phyloP scores from a whole-genome alignment of 768 basidiomycete species.

The Filobasidium wieringae region DNA sequence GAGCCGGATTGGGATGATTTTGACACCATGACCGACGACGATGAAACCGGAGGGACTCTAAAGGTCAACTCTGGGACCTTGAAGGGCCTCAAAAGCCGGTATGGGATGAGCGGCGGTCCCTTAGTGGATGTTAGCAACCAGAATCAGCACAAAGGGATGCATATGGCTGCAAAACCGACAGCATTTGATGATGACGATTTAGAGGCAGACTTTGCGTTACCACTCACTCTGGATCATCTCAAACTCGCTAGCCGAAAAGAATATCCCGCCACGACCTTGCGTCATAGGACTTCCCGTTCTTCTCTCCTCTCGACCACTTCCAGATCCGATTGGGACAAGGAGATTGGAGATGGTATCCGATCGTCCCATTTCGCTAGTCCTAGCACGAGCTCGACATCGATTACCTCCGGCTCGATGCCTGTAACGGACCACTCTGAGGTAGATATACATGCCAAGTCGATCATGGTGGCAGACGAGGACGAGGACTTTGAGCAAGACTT shows the following conservation, averaged over 20 bases:
- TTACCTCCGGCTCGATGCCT: conserved; percentile 15
- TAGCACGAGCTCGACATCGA: conserved; percentile 21
- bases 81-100: conserved; percentile 19
- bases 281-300: conserved; percentile 10
- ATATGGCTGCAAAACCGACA: conserved; percentile 5
- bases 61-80: conserved; percentile 32
- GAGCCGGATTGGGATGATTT: conserved; percentile 20
- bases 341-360: conserved; percentile 8
- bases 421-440: conserved; percentile 13
- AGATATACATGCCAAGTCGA: conserved; percentile 7
- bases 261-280: not conserved
- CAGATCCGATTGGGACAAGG: conserved; percentile 12
- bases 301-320: conserved; percentile 2
- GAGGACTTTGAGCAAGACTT: conserved; percentile 31
- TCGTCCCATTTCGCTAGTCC: conserved; percentile 4
- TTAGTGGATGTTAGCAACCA: not conserved
- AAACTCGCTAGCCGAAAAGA: conserved; percentile 17
- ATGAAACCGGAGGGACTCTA: conserved; percentile 26
- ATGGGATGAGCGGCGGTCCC: not conserved
- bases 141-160: not conserved
- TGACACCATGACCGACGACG: conserved; percentile 19
- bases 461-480: conserved; percentile 15
- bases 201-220: conserved; percentile 30
- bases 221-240: conserved; percentile 31
- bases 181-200: conserved; percentile 17